phyloP scores from a whole-genome alignment of 1,284 basidiomycete genomes.

The Pseudozyma tsukubaensis region DNA sequence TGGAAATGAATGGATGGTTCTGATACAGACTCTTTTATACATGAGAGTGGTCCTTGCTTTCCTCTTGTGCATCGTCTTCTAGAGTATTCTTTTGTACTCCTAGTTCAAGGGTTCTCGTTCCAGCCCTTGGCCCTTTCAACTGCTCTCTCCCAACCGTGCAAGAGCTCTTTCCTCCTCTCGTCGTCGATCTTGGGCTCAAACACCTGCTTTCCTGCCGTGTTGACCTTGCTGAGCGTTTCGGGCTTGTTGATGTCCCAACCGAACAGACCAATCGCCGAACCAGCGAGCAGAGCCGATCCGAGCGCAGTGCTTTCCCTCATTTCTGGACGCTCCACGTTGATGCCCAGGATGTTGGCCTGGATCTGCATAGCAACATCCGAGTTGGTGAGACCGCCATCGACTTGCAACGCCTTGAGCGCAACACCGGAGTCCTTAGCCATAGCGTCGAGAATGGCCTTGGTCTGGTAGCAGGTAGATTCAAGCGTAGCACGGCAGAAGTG shows the following conservation, averaged over 20 bases:
- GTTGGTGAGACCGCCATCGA: slow-evolving; percentile 77
- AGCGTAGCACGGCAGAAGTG: slow-evolving; percentile 89
- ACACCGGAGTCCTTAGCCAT: slow-evolving; percentile 84
- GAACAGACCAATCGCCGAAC: slow-evolving; percentile 84
- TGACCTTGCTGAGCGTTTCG: slow-evolving; percentile 87
- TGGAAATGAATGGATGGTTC: too few relatives aligned
- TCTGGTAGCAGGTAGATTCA: slow-evolving; percentile 84
- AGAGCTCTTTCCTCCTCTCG: slow-evolving; percentile 68
- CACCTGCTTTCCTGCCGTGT: slow-evolving; percentile 81
- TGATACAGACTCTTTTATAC: too few relatives aligned
- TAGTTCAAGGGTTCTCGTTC: slow-evolving; percentile 49
- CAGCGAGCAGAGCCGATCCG: slow-evolving; percentile 95
- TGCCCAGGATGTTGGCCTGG: slow-evolving; percentile 91
- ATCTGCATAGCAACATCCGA: slow-evolving; percentile 85
- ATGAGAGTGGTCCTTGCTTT: neutral
- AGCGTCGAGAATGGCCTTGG: slow-evolving; percentile 91
- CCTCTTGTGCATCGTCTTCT: neutral
- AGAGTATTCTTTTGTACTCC: neutral
- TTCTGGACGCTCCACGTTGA: slow-evolving; percentile 88
- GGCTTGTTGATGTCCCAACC: slow-evolving; percentile 93
- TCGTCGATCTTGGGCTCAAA: slow-evolving; percentile 78
- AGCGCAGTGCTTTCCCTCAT: slow-evolving; percentile 99
- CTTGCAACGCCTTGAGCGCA: slow-evolving; percentile 84
- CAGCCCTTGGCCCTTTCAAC: slow-evolving; percentile 59
- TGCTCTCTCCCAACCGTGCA: slow-evolving; percentile 62